Evolutionary conservation across 1,139 yeast species (phyloP).

Genomic region (Magnusiomyces suaveolens): DNA sequence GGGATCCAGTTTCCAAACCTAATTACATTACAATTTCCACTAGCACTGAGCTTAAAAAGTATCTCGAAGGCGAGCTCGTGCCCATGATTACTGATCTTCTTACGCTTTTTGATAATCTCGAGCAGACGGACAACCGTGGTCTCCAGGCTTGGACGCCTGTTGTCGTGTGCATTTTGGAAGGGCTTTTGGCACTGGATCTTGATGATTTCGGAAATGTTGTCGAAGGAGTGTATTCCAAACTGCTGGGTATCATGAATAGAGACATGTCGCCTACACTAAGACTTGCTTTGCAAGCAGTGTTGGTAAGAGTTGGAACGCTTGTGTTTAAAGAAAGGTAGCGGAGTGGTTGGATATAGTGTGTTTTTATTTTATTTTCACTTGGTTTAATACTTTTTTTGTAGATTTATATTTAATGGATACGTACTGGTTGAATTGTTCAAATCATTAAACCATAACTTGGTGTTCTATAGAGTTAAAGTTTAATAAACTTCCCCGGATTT

Average conservation of each 20-base stretch:
- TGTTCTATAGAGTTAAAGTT: too few relatives aligned
- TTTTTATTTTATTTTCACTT: too few relatives aligned
- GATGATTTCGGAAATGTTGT: conserved; percentile 59
- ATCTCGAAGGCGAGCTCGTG: conserved; percentile 28
- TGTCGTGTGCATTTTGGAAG: conserved; percentile 74
- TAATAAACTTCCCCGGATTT: too few relatives aligned
- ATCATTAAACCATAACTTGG: too few relatives aligned
- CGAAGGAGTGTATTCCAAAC: conserved; percentile 57
- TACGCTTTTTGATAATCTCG: conserved; percentile 59
- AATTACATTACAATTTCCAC: conserved; percentile 4
- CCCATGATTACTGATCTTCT: conserved; percentile 66
- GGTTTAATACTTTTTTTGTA: too few relatives aligned
- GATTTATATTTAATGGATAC: too few relatives aligned
- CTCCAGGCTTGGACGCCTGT: conserved; percentile 87
- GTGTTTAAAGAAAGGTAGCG: conserved; percentile 3
- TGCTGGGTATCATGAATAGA: conserved; percentile 58
- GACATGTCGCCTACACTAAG: conserved; percentile 64
- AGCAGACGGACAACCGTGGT: conserved; percentile 64
- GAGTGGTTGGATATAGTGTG: too few relatives aligned
- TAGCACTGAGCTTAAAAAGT: conserved; percentile 9
- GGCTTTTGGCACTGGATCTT: conserved; percentile 66
- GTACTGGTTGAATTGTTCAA: too few relatives aligned
- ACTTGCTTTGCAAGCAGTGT: conserved; percentile 52
- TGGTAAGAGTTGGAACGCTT: conserved; percentile 41
- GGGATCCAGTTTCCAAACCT: neutral